Evolutionary conservation across 768 basidiomycete genomes (phyloP).

Genomic region (Boletus vinaceobasis): DNA sequence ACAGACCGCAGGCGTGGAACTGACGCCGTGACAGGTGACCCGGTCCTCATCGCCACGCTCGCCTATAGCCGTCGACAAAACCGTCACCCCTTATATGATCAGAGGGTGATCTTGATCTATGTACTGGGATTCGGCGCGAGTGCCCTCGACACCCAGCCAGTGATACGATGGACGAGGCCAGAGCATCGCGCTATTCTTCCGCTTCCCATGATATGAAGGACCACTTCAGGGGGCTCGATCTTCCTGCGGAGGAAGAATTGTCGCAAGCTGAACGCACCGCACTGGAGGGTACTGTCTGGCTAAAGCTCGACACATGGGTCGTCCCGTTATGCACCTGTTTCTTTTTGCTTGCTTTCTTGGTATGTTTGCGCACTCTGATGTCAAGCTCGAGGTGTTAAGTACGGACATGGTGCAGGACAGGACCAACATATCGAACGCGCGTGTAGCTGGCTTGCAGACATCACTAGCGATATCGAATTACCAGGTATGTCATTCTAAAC

Average conservation of each 20-base stretch:
- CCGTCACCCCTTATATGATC: not conserved
- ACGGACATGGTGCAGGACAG: slow-evolving; percentile 25
- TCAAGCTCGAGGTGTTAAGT: not conserved
- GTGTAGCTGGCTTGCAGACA: slow-evolving; percentile 57
- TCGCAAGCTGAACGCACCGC: slow-evolving; percentile 3
- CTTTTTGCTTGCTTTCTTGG: slow-evolving; percentile 49
- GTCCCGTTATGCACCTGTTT: slow-evolving; percentile 51
- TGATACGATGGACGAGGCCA: not conserved
- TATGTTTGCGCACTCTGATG: slow-evolving; percentile 23
- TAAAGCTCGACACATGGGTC: slow-evolving; percentile 47
- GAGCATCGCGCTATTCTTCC: not conserved
- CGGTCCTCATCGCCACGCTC: not conserved
- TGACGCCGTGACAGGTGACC: not conserved
- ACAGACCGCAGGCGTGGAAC: not conserved
- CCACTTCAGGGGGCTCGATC: not conserved
- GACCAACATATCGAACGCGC: slow-evolving; percentile 56
- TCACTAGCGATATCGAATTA: slow-evolving; percentile 38
- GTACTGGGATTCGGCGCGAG: not conserved
- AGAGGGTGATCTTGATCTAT: no score
- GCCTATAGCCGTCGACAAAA: no score
- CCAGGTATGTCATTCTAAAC: slow-evolving; percentile 10
- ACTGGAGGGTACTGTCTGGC: slow-evolving; percentile 43
- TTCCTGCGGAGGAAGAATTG: not conserved
- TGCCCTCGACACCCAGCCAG: not conserved
- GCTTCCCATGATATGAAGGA: not conserved